Evolutionary conservation across 1,284 basidiomycete species (phyloP), one percentile per base, ranked within the genome.

Genomic region (Athelia sp.): DNA sequence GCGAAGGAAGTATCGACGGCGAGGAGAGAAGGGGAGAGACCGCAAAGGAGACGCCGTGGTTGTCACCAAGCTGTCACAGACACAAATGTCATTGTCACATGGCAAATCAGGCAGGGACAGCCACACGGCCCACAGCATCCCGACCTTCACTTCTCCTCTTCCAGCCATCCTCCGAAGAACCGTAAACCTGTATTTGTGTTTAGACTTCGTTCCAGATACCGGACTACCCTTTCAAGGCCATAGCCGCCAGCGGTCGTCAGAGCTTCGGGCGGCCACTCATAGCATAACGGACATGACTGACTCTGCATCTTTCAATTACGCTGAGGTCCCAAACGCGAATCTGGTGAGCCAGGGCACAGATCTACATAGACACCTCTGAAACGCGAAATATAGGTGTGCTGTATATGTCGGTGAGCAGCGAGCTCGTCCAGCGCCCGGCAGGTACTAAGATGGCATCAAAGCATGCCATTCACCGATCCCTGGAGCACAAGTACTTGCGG

Each of bases 381-480:
- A 32, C 32, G 50, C 43, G 42, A 18, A 19, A 15, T n/a, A 15
- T 57, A 90, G 82, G 73, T 87, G 47, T 93, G 90, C 60, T 91
- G 89, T 55, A 91, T 93, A 57, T 93, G 90, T 68, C 82, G 81
- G 81, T 88, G 58, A 56, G 79, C 21, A 44, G 13, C 35, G 50
- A 45, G 35, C 35, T 24, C 43, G 38, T 47, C 42, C 43, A 32
- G n/a, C n/a, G n/a, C n/a, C n/a, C n/a, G 3, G 19, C 22, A 47
- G 11, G 34, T 18, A 17, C 18, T 32, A 34, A 47, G 43, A n/a
- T n/a, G 15, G 26, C 11, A 22, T 45, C 11, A 21, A 58, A 86
- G 87, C 26, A 71, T 78, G 43, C 89, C 90, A 2, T 90, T 93
- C 58, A 68, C 82, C 17, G 78, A 90, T 26, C 91, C 91, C 10